A percentile compares a stretch with the other conserved stretches of the same genome.
phyloP scores from a whole-genome alignment of 1,284 basidiomycete species.

The Porodaedalea pini region DNA sequence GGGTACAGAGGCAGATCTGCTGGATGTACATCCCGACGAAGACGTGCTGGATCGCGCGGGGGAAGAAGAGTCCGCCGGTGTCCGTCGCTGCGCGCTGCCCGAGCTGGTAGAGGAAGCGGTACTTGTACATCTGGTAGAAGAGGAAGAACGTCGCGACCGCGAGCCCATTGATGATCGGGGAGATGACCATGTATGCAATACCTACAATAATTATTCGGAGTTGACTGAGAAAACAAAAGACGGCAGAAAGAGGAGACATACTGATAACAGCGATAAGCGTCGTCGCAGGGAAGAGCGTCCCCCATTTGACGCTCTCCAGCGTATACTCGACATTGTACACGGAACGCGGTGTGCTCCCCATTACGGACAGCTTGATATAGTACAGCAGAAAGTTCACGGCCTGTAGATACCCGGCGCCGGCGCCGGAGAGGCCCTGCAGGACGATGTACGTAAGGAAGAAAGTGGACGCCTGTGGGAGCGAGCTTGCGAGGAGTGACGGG shows the following conservation, averaged over 20 bases:
- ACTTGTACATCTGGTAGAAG: constrained; percentile 87
- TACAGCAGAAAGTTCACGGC: constrained; percentile 75
- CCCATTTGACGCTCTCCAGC: constrained; percentile 71
- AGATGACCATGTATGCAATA: constrained; percentile 84
- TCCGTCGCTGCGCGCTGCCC: constrained; percentile 74
- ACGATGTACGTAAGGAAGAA: constrained; percentile 86
- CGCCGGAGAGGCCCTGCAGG: constrained; percentile 70
- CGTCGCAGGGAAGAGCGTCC: constrained; percentile 76
- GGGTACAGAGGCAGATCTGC: constrained; percentile 74
- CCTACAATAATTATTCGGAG: constrained; percentile 35
- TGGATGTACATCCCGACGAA: constrained; percentile 93
- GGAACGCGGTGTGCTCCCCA: constrained; percentile 88
- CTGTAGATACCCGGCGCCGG: constrained; percentile 79
- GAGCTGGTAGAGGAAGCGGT: constrained; percentile 79
- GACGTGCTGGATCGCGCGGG: constrained; percentile 87
- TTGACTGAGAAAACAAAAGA: background rate
- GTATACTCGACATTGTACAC: constrained; percentile 77
- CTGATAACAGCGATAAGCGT: constrained; percentile 79
- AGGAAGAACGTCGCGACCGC: constrained; percentile 79
- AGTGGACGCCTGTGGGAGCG: constrained; percentile 81
- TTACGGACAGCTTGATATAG: constrained; percentile 81
- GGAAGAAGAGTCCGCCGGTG: constrained; percentile 95
- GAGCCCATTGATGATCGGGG: constrained; percentile 92
- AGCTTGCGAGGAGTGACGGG: constrained; percentile 64
- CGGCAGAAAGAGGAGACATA: constrained; percentile 36